These are phyloP conservation scores for Aspergillus quadrilineatus DNA, from an alignment of 2,329 filamentous ascomycete genomes.

Conservation along the genomic window DNA sequence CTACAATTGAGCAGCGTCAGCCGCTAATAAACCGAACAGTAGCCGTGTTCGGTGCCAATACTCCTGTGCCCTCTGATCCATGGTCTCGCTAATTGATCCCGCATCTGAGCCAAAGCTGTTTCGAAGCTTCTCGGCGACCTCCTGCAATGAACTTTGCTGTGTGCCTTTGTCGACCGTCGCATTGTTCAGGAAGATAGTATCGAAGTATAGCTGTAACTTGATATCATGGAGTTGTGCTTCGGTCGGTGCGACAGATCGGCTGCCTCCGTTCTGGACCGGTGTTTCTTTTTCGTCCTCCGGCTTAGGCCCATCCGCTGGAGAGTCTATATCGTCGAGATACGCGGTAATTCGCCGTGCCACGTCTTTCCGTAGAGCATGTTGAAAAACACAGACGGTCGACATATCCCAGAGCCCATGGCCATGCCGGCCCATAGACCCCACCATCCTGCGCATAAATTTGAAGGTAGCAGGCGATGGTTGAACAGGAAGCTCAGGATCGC, in stretches of 20 bases:
- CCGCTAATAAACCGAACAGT: constrained; percentile 72
- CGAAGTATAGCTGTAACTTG: constrained; percentile 41
- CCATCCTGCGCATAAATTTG: constrained; percentile 66
- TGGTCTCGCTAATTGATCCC: constrained; percentile 47
- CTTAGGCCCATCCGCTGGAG: constrained; percentile 1
- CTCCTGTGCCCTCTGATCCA: constrained; percentile 65
- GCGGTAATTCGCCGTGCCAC: constrained; percentile 40
- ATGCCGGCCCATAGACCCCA: constrained; percentile 64
- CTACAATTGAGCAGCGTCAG: constrained; percentile 10
- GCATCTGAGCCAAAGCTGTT: constrained; percentile 52
- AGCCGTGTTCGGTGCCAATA: constrained; percentile 83
- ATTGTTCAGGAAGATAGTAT: constrained; percentile 34
- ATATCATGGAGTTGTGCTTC: constrained; percentile 28
- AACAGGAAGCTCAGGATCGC: constrained; percentile 68
- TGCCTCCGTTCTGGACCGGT: constrained; percentile 10
- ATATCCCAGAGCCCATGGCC: constrained; percentile 82
- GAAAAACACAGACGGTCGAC: constrained; percentile 63
- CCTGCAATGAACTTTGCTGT: constrained; percentile 40
- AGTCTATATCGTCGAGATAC: constrained; percentile 24
- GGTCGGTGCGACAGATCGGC: neutral
- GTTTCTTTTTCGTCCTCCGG: constrained; percentile 1
- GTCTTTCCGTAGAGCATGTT: constrained; percentile 53
- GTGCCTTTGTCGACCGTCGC: constrained; percentile 23
- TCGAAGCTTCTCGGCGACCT: constrained; percentile 46
- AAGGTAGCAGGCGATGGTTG: constrained; percentile 77